Conservation (phyloP, 306 rosid genomes). For the Sphenostylis stenocarpa region DNA sequence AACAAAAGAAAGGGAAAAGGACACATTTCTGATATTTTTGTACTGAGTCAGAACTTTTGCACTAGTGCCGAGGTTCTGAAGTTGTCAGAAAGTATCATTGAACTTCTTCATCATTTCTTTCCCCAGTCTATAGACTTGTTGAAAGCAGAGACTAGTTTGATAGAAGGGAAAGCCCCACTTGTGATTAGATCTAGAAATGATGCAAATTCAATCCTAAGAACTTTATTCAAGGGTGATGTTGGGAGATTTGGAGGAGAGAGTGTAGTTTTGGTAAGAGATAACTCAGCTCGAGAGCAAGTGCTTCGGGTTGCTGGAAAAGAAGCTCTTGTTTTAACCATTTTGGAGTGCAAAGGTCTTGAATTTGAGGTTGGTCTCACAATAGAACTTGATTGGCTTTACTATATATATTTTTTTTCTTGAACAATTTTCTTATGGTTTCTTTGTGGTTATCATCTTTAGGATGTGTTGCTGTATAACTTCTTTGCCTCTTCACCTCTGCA, state of each 20-base stretch:
- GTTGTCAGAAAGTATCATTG: conserved; percentile 59
- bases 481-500: conserved; percentile 58
- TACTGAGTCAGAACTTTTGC: conserved; percentile 61
- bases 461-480: conserved; percentile 69
- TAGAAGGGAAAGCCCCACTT: conserved; percentile 54
- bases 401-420: neutral
- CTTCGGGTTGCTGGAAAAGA: conserved; percentile 43
- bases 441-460: conserved; percentile 33
- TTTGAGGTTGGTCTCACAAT: conserved; percentile 61
- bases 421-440: neutral
- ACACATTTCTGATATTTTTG: conserved; percentile 46
- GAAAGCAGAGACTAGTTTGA: conserved; percentile 59
- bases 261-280: conserved; percentile 73
- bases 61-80: conserved; percentile 58
- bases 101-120: conserved; percentile 59
- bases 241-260: conserved; percentile 52
- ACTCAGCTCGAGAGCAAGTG: conserved; percentile 35
- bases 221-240: conserved; percentile 22
- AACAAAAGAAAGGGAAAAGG: conserved; percentile 44
- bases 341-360: conserved; percentile 77
- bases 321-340: conserved; percentile 65
- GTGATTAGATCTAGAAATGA: conserved; percentile 39
- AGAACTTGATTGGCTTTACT: neutral
- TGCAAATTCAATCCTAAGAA: conserved; percentile 40
- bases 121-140: conserved; percentile 57